phyloP scores from a whole-genome alignment of 331 rosid genomes.

The Pyracantha coccinea region DNA sequence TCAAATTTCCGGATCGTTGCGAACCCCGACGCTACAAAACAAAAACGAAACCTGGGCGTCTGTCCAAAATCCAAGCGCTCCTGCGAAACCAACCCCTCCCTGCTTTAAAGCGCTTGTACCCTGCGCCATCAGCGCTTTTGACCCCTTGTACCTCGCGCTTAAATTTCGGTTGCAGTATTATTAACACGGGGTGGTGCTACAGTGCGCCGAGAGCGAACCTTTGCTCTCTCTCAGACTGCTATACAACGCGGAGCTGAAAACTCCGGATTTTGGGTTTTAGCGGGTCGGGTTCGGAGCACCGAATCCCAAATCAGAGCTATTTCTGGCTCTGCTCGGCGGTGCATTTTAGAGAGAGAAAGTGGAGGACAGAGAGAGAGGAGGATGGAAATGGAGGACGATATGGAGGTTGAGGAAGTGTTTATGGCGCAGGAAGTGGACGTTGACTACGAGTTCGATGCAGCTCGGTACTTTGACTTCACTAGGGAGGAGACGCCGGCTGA shows the following conservation, averaged over 20 bases:
- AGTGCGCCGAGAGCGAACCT: neutral
- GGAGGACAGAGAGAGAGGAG: neutral
- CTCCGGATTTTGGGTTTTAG: conserved; percentile 15
- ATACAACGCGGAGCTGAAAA: conserved; percentile 11
- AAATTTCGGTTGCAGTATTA: neutral
- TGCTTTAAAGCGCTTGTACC: conserved; percentile 6
- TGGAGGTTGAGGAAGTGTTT: conserved; percentile 42
- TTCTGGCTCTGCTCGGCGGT: neutral
- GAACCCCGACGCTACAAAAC: neutral
- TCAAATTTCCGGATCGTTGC: conserved; percentile 18
- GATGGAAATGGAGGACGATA: conserved; percentile 29
- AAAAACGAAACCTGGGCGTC: neutral
- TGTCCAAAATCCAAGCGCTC: conserved; percentile 7
- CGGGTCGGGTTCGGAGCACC: conserved; percentile 12
- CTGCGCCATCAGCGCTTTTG: neutral
- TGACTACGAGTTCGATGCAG: conserved; percentile 79
- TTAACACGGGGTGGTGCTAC: neutral
- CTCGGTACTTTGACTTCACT: conserved; percentile 60
- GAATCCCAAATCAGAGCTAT: neutral
- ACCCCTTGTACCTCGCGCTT: neutral
- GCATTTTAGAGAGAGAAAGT: conserved; percentile 1
- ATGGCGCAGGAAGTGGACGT: conserved; percentile 59
- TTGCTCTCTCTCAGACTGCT: neutral
- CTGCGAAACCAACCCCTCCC: neutral
- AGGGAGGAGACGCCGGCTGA: conserved; percentile 39